Percentiles rank a stretch among this genome's conserved stretches.
Evolutionary conservation across 176 grass and related monocot species (phyloP).

Genomic region (Pharus latifolius): DNA sequence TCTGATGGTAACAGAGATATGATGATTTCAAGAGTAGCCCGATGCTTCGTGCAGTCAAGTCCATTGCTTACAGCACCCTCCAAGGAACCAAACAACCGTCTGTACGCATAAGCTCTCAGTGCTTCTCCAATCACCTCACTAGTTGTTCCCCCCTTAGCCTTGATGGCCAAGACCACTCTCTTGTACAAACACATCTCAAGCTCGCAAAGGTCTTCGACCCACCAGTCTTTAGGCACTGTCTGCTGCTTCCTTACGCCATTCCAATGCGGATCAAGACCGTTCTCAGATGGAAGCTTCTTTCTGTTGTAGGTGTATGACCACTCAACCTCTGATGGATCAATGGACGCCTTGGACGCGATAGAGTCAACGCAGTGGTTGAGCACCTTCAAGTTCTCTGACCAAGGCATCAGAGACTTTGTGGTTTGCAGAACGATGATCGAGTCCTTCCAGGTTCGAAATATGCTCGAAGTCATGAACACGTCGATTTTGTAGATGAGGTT

Average conservation of each 20-base stretch:
- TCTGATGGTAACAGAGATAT: conserved; percentile 48
- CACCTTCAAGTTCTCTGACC: conserved; percentile 71
- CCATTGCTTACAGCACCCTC: conserved; percentile 36
- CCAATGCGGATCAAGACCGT: conserved; percentile 50
- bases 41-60: conserved; percentile 32
- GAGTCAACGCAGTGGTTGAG: conserved; percentile 67
- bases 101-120: conserved; percentile 58
- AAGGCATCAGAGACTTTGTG: conserved; percentile 53
- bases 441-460: conserved; percentile 91
- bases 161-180: conserved; percentile 61
- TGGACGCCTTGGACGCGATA: conserved; percentile 53
- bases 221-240: conserved; percentile 77
- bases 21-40: conserved; percentile 44
- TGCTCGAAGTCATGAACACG: conserved; percentile 69
- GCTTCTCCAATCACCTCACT: conserved; percentile 65
- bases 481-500: conserved; percentile 98
- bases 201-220: conserved; percentile 97
- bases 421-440: conserved; percentile 85
- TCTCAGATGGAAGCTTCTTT: conserved; percentile 73
- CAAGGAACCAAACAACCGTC: conserved; percentile 43
- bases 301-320: conserved; percentile 97
- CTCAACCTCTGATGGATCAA: conserved; percentile 73
- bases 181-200: conserved; percentile 75
- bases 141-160: conserved; percentile 38
- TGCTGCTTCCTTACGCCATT: conserved; percentile 69